Conservation (phyloP, 2,329 filamentous ascomycete species). For the Mollisia scopiformis region DNA sequence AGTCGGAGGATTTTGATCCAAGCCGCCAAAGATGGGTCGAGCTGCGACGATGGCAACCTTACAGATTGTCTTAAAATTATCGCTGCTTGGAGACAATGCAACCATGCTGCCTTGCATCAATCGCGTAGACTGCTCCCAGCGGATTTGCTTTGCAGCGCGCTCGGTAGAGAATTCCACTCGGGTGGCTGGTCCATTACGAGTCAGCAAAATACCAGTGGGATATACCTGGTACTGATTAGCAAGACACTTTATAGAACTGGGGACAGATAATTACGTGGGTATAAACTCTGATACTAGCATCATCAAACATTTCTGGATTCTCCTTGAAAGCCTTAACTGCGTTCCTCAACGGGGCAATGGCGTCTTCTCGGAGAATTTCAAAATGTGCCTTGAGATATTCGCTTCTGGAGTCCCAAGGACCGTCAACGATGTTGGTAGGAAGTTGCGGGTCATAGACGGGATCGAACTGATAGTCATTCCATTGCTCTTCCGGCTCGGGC, state of each 20-base stretch:
- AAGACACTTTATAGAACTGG: not conserved
- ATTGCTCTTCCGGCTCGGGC: conserved; percentile 4
- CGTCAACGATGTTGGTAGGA: conserved; percentile 55
- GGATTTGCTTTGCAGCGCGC: conserved; percentile 64
- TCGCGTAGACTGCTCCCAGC: conserved; percentile 60
- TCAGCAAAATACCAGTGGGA: conserved; percentile 66
- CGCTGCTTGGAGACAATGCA: conserved; percentile 52
- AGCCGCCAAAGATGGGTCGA: conserved; percentile 59
- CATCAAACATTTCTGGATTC: conserved; percentile 60
- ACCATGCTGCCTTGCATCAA: conserved; percentile 57
- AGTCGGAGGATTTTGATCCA: conserved; percentile 69
- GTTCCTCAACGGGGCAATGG: conserved; percentile 67
- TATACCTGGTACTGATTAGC: conserved; percentile 55
- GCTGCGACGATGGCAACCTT: conserved; percentile 75
- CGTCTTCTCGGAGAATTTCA: conserved; percentile 74
- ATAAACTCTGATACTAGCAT: conserved; percentile 64
- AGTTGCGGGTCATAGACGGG: conserved; percentile 35
- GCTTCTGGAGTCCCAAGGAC: conserved; percentile 61
- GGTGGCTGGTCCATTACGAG: conserved; percentile 63
- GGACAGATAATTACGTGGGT: conserved; percentile 59
- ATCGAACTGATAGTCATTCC: conserved; percentile 29
- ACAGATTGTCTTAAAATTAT: conserved; percentile 68
- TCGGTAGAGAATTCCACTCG: conserved; percentile 75
- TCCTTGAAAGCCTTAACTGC: conserved; percentile 61
- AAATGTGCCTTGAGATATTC: conserved; percentile 77